A percentile compares a stretch with the other conserved stretches of the same genome.
Conservation (phyloP, 768 basidiomycete species). For the Boletus huronensis region DNA sequence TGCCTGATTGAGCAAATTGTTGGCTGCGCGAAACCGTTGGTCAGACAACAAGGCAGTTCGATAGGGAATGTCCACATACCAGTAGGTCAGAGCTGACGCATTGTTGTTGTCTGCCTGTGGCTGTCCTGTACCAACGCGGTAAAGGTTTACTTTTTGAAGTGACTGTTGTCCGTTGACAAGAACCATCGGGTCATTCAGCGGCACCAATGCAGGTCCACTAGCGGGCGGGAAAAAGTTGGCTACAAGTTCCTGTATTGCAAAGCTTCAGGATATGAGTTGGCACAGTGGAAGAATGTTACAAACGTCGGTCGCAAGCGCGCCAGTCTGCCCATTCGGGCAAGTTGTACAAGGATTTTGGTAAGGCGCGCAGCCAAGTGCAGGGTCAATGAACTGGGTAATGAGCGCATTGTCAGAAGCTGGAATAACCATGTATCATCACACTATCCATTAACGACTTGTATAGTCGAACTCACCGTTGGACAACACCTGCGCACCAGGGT, state of each 20-base stretch:
- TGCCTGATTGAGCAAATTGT: constrained; percentile 20
- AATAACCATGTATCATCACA: neutral
- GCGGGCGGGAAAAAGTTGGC: constrained; percentile 25
- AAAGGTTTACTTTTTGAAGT: constrained; percentile 27
- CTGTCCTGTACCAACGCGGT: constrained; percentile 27
- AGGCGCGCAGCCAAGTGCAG: constrained; percentile 22
- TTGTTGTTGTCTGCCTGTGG: constrained; percentile 22
- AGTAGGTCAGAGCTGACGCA: constrained; percentile 21
- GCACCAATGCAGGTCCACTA: constrained; percentile 23
- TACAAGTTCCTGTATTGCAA: constrained; percentile 19
- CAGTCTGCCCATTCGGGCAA: constrained; percentile 14
- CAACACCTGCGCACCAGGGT: constrained; percentile 21
- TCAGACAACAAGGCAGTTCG: neutral
- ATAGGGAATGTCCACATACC: constrained; percentile 7
- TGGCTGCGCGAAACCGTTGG: constrained; percentile 6
- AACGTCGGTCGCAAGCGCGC: constrained; percentile 26
- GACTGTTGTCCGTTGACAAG: constrained; percentile 23
- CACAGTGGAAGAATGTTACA: neutral
- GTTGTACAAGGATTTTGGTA: constrained; percentile 28
- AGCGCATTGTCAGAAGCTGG: constrained; percentile 28
- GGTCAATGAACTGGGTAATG: constrained; percentile 24
- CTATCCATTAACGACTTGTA: neutral
- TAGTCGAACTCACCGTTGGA: constrained; percentile 18
- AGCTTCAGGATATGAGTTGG: neutral
- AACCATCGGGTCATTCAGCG: constrained; percentile 27